phyloP scores from a whole-genome alignment of 192 early-diverging fungal genomes.

The Coemansia sp. region DNA sequence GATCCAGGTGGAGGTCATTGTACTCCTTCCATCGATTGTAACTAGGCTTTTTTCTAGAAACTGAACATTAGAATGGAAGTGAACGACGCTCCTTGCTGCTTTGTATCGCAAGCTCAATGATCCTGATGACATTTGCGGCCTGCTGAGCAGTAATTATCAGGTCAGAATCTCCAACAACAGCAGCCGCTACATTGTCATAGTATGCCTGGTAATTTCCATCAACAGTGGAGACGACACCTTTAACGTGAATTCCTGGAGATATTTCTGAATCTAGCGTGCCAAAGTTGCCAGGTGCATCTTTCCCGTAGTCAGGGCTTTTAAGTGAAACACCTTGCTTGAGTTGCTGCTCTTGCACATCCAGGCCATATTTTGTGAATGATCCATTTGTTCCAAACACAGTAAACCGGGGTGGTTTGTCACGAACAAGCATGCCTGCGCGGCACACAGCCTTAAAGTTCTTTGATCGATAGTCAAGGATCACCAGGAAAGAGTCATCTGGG shows the following conservation, averaged over 20 bases:
- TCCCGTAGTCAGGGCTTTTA: conserved; percentile 55
- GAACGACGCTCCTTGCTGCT: conserved; percentile 59
- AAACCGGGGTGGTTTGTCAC: conserved; percentile 63
- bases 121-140: conserved; percentile 63
- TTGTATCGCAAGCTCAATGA: conserved; percentile 69
- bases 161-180: conserved; percentile 52
- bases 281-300: conserved; percentile 53
- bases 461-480: conserved; percentile 60
- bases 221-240: conserved; percentile 57
- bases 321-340: conserved; percentile 66
- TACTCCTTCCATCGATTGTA: no score
- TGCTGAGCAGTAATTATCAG: conserved; percentile 67
- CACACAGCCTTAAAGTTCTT: conserved; percentile 63
- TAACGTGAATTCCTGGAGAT: conserved; percentile 51
- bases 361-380: conserved; percentile 63
- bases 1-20: no score
- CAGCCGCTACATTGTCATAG: conserved; percentile 65
- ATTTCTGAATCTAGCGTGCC: conserved; percentile 59
- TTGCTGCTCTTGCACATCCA: conserved; percentile 76
- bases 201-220: conserved; percentile 63
- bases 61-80: conserved; percentile 47
- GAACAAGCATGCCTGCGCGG: conserved; percentile 69
- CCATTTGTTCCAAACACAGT: conserved; percentile 69
- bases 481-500: conserved; percentile 65
- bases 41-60: neutral